Evolutionary conservation across 257 asterid genomes (phyloP), one percentile per base, ranked within the genome.

Genomic region (Solanum medicagineum): DNA sequence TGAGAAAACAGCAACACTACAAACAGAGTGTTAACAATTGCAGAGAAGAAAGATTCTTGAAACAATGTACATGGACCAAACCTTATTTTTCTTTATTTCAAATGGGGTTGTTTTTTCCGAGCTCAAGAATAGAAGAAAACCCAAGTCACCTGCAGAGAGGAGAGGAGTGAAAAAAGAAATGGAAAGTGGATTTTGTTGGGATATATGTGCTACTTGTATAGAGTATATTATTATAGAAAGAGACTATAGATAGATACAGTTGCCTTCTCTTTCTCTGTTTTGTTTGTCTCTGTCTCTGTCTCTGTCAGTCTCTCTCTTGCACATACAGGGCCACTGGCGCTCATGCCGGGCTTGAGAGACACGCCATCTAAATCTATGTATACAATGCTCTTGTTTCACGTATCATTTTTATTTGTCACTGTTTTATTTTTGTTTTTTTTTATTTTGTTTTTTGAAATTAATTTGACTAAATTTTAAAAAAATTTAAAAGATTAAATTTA

Each of bases 311-410:
- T 83, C 89, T 80, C 87, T 54, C 84, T 49, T 71, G 44, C 84
- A 86, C 88, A 84, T 86, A 55, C 87, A 87, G 66, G 69, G 92
- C 87, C 83, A 86, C 92, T 86, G 93, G 88, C 94, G 94, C 92
- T 91, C 88, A 87, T 88, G 91, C 89, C 92, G 97, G 92, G 91
- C 90, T 91, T 88, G 92, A 89, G 93, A 92, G 88, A 91, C 94
- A 92, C 95, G 94, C 93, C 91, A 91, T 68, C 93, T 86, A 77
- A 8, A 49, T 77, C 63, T 77, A 24, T 51, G 45, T 24, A 24
- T 55, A 16, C 49, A 71, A 19, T 49, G 15, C 11, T 65, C 65
- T 26, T 29, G 29, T 51, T 51, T 44, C 0, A 2, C 36, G 4
- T 32, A n/a, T 32, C 0, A 32, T 32, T 32, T 44, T 36, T 36